phyloP scores from a whole-genome alignment of 106 monocot species.

The Triglochin maritima region DNA sequence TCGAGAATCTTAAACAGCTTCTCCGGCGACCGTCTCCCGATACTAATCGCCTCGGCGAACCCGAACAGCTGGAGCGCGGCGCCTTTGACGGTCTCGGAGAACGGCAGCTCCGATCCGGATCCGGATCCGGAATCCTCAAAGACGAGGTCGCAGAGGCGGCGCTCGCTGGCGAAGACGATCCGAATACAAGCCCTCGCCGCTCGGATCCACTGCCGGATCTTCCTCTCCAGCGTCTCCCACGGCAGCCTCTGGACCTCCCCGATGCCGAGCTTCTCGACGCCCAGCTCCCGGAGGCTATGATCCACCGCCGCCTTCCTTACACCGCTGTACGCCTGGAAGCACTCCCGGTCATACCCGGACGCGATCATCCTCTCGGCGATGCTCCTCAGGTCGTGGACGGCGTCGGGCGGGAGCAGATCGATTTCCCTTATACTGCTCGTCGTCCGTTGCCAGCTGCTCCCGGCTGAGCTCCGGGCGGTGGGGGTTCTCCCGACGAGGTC shows the following conservation, averaged over 20 bases:
- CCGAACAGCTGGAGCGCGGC: slow-evolving; percentile 22
- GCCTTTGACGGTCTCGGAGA: slow-evolving; percentile 19
- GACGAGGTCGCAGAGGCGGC: slow-evolving; percentile 18
- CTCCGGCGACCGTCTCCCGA: slow-evolving; percentile 21
- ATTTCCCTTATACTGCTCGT: slow-evolving; percentile 58
- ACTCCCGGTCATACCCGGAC: slow-evolving; percentile 58
- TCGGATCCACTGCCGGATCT: slow-evolving; percentile 89
- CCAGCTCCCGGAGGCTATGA: slow-evolving; percentile 39
- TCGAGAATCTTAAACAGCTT: slow-evolving; percentile 30
- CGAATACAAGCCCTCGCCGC: slow-evolving; percentile 59
- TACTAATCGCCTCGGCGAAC: slow-evolving; percentile 26
- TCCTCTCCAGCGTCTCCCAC: slow-evolving; percentile 32
- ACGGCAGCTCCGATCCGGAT: slow-evolving; percentile 9
- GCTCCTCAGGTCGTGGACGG: slow-evolving; percentile 42
- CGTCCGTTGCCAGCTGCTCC: slow-evolving; percentile 25
- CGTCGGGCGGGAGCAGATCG: slow-evolving; percentile 56
- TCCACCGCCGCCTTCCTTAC: slow-evolving; percentile 64
- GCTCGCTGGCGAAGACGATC: slow-evolving; percentile 29
- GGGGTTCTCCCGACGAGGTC: slow-evolving; percentile 1
- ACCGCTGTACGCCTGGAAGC: slow-evolving; percentile 57
- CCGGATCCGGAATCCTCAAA: slow-evolving; percentile 10
- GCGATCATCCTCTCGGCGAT: slow-evolving; percentile 69
- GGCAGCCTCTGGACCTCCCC: slow-evolving; percentile 23
- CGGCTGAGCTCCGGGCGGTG: not conserved
- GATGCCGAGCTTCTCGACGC: slow-evolving; percentile 61